phyloP scores from a whole-genome alignment of 345 rosid species.

The Salix suchowensis region DNA sequence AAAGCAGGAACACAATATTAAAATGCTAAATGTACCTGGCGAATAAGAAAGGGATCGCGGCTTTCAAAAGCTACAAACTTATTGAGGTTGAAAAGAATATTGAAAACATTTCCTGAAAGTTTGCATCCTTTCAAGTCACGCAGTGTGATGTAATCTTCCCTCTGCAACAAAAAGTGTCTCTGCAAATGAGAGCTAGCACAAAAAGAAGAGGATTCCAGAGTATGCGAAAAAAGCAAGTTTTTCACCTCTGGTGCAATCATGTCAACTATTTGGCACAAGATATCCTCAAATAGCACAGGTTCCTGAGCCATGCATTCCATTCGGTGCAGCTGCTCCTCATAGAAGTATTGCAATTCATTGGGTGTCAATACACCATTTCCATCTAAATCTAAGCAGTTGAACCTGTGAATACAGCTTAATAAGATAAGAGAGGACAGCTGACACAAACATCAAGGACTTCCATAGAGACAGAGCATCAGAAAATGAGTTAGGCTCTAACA shows the following conservation, averaged over 20 bases:
- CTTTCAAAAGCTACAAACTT: conserved; percentile 31
- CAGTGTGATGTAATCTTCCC: conserved; percentile 23
- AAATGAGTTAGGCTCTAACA: not conserved
- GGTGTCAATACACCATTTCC: conserved; percentile 24
- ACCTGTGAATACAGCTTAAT: conserved; percentile 15
- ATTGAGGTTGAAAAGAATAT: conserved; percentile 30
- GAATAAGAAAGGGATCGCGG: conserved; percentile 32
- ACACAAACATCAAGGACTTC: not conserved
- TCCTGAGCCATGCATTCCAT: conserved; percentile 36
- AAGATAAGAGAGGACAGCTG: not conserved
- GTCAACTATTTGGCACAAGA: conserved; percentile 31
- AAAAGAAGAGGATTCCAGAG: not conserved
- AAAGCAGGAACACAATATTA: not conserved
- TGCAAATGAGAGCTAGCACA: not conserved
- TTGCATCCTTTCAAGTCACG: conserved; percentile 24
- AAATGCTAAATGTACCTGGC: conserved; percentile 18
- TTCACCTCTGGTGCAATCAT: conserved; percentile 29
- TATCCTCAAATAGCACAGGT: conserved; percentile 29
- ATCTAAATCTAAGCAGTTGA: conserved; percentile 31
- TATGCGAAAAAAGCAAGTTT: not conserved
- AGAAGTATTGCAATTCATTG: conserved; percentile 30
- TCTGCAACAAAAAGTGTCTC: conserved; percentile 13
- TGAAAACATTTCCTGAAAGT: conserved; percentile 30
- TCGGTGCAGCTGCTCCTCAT: conserved; percentile 33
- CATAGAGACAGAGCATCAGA: not conserved